These are phyloP conservation scores for Epichloe amarillans DNA, from an alignment of 2,329 filamentous ascomycete genomes.

Conservation along the genomic window DNA sequence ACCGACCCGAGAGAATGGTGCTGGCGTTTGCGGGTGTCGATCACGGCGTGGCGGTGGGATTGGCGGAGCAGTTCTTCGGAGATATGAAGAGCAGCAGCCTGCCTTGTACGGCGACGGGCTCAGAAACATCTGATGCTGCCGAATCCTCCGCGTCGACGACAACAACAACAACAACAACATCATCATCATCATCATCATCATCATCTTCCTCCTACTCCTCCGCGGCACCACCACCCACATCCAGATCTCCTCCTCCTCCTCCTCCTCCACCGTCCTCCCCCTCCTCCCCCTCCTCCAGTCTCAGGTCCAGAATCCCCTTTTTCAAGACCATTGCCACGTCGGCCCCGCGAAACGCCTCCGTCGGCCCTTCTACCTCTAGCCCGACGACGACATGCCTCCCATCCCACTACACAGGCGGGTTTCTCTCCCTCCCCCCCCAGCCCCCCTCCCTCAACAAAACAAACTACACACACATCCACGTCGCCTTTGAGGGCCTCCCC, in stretches of 20 bases:
- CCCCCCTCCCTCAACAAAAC: conserved; percentile 68
- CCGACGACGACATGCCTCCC: conserved; percentile 47
- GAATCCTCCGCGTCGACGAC: conserved; percentile 18
- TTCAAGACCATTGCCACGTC: conserved; percentile 80
- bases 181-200: conserved; percentile 20
- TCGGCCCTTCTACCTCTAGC: conserved; percentile 22
- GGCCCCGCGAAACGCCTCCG: conserved; percentile 46
- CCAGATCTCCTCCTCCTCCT: conserved; percentile 24
- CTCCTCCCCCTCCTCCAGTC: conserved; percentile 34
- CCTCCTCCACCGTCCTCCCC: conserved; percentile 27
- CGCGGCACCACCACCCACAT: conserved; percentile 16
- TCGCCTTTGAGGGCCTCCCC: conserved; percentile 89
- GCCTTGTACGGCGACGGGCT: conserved; percentile 29
- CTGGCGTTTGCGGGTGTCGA: conserved; percentile 88
- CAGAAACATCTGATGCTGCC: conserved; percentile 36
- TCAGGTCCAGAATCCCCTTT: conserved; percentile 72
- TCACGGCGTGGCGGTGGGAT: conserved; percentile 63
- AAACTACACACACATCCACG: conserved; percentile 80
- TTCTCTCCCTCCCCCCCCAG: conserved; percentile 70
- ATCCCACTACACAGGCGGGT: conserved; percentile 85
- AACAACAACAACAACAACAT: too few relatives aligned
- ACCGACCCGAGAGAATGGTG: conserved; percentile 80
- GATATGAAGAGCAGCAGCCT: conserved; percentile 52
- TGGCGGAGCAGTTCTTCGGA: conserved; percentile 80
- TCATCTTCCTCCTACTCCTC: conserved; percentile 22